phyloP scores from a whole-genome alignment of 371 early-diverging fungal genomes.

The Basidiobolus meristosporus region DNA sequence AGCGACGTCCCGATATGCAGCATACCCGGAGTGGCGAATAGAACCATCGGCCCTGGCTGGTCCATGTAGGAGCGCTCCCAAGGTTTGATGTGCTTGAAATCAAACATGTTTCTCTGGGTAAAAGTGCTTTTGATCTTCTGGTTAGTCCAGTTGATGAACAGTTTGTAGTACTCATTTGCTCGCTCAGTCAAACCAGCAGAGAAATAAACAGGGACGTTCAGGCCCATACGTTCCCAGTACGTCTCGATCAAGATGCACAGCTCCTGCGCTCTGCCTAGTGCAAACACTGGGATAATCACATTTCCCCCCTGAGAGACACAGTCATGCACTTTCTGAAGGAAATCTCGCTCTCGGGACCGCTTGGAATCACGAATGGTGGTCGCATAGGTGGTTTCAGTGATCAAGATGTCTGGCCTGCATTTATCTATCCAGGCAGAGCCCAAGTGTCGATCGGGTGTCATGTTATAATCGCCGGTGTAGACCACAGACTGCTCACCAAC shows the following conservation, averaged over 20 bases:
- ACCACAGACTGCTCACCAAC: slow-evolving; percentile 68
- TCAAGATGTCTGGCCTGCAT: slow-evolving; percentile 73
- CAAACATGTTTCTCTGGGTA: slow-evolving; percentile 79
- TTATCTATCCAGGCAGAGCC: slow-evolving; percentile 89
- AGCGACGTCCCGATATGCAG: slow-evolving; percentile 66
- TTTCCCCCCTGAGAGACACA: slow-evolving; percentile 79
- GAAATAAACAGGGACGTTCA: slow-evolving; percentile 79
- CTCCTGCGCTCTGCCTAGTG: slow-evolving; percentile 92
- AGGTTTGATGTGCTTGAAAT: slow-evolving; percentile 79
- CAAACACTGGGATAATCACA: slow-evolving; percentile 91
- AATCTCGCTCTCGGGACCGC: slow-evolving; percentile 78
- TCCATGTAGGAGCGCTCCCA: slow-evolving; percentile 54
- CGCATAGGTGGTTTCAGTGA: slow-evolving; percentile 93
- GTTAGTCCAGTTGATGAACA: slow-evolving; percentile 92
- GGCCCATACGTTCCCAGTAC: slow-evolving; percentile 87
- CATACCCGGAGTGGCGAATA: slow-evolving; percentile 95
- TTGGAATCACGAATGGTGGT: slow-evolving; percentile 90
- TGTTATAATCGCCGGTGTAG: slow-evolving; percentile 97
- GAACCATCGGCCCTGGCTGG: slow-evolving; percentile 68
- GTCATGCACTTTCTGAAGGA: slow-evolving; percentile 76
- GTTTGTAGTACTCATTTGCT: slow-evolving; percentile 85
- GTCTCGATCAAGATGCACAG: slow-evolving; percentile 85
- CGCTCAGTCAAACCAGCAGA: slow-evolving; percentile 84
- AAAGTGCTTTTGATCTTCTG: slow-evolving; percentile 76
- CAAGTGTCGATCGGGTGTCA: slow-evolving; percentile 90